phyloP scores from a whole-genome alignment of 176 grass and related monocot genomes.

The Aegilops longissima region DNA sequence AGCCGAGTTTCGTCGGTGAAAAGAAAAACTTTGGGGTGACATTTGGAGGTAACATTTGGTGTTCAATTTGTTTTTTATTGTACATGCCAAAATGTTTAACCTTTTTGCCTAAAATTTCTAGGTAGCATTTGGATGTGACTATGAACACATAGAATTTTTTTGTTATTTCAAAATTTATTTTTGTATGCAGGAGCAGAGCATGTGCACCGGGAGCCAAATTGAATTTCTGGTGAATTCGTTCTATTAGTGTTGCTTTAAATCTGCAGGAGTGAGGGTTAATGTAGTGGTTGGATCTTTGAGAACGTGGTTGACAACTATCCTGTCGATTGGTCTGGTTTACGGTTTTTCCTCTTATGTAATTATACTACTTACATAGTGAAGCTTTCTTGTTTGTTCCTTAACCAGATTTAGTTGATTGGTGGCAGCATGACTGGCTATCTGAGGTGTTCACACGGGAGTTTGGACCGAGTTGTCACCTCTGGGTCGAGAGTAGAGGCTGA shows the following conservation, averaged over 20 bases:
- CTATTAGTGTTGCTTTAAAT: background rate
- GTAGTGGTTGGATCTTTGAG: conserved; percentile 6
- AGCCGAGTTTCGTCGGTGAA: no score
- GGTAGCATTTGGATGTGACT: no score
- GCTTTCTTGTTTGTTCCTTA: background rate
- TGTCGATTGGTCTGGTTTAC: background rate
- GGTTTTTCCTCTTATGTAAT: background rate
- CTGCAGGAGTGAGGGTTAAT: conserved; percentile 22
- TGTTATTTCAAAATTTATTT: no score
- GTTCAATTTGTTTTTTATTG: no score
- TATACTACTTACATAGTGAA: background rate
- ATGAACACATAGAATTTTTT: no score
- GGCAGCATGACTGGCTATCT: background rate
- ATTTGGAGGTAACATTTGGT: no score
- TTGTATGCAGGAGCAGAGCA: no score
- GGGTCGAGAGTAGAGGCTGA: background rate
- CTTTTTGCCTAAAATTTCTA: no score
- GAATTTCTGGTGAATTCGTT: no score
- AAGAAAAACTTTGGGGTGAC: no score
- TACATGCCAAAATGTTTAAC: no score
- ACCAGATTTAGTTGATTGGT: conserved; percentile 10
- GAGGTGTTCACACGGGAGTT: conserved; percentile 3
- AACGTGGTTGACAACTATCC: background rate
- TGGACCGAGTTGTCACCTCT: background rate
- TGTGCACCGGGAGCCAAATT: no score